Conservation (phyloP, 2,329 filamentous ascomycete genomes). For the Verticillium nonalfalfae region DNA sequence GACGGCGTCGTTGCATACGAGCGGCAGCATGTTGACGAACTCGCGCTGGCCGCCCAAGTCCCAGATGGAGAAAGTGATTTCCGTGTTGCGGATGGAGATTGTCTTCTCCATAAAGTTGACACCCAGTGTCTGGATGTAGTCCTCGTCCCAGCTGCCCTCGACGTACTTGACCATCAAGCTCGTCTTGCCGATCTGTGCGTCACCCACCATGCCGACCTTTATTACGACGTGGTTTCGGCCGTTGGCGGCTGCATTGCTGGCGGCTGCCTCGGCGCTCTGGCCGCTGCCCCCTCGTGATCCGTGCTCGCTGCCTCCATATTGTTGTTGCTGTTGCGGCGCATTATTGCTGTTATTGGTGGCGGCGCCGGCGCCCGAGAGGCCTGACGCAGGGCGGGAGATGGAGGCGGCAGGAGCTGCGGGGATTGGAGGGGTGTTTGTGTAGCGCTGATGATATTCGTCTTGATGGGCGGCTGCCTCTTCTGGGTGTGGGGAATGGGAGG, state of each 20-base stretch:
- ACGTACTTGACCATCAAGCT: slow-evolving; percentile 99
- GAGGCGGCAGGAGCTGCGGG: slow-evolving; percentile 31
- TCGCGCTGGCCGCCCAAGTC: slow-evolving; percentile 96
- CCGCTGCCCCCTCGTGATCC: slow-evolving; percentile 23
- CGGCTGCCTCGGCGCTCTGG: slow-evolving; percentile 27
- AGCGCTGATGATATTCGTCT: slow-evolving; percentile 37
- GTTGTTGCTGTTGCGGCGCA: slow-evolving; percentile 20
- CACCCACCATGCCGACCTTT: slow-evolving; percentile 99
- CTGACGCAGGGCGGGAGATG: slow-evolving; percentile 49
- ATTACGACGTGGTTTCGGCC: slow-evolving; percentile 79
- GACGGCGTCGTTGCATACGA: slow-evolving; percentile 99
- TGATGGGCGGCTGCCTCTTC: not conserved
- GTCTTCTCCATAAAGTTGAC: slow-evolving; percentile 99
- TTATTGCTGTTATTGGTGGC: slow-evolving; percentile 13
- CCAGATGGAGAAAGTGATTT: slow-evolving; percentile 99
- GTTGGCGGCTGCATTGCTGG: slow-evolving; percentile 26
- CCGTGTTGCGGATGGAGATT: slow-evolving; percentile 97
- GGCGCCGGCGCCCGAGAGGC: slow-evolving; percentile 36
- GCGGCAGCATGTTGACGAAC: slow-evolving; percentile 98
- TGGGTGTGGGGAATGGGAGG: slow-evolving; percentile 26
- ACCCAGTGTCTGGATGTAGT: slow-evolving; percentile 97
- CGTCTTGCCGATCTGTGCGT: slow-evolving; percentile 98
- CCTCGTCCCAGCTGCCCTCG: slow-evolving; percentile 98
- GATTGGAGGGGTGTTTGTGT: slow-evolving; percentile 37
- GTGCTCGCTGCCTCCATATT: slow-evolving; percentile 36